Evolutionary conservation across 768 basidiomycete genomes (phyloP), one percentile per base, ranked within the genome.

Genomic region (Lactarius hengduanensis): DNA sequence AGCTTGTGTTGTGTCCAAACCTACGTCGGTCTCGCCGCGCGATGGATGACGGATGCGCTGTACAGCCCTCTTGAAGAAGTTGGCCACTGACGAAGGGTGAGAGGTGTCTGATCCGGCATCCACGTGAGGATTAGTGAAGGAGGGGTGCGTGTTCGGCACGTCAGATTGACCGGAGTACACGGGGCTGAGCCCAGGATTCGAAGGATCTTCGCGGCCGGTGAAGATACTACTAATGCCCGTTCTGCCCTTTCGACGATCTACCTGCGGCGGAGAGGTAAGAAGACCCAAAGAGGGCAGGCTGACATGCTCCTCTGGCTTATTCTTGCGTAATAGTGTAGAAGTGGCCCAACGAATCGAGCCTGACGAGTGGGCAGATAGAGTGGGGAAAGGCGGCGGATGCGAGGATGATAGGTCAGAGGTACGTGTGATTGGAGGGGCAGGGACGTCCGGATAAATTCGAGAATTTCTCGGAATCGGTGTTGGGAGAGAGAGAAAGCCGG

Each of bases 331-430:
- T 4, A 81, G 80, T 4, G 85, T 77, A 9, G 86, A 78, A 3
- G 84, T 82, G 38, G 72, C 75, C 66, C 88, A 91, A 40, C 86
- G 83, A 0, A 84, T 81, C 0, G 85, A 84, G 3, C 88, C 89
- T 18, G 79, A 81, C 26, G 70, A 73, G 38, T 55, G 69, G 3
- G 80, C 83, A 0, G 92, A 90, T 11, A 90, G 80, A 0, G 91
- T 92, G 0, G 91, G 91, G 0, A 91, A 93, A 0, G 91, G 90
- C 0, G 91, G 91, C 0, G 75, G 81, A 26, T 78, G 77, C 58
- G 30, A 18, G 53, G 72, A 43, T 20, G 43, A 77, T 79, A 50
- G 82, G n/a, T 81, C 79, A 0, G 77, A 80, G 9, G 78, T 78
- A 2, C 45, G 38, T 18, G 66, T 38, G 4, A 79, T 74, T 2